phyloP scores from a whole-genome alignment of 257 asterid genomes.

The Nicotiana undulata region DNA sequence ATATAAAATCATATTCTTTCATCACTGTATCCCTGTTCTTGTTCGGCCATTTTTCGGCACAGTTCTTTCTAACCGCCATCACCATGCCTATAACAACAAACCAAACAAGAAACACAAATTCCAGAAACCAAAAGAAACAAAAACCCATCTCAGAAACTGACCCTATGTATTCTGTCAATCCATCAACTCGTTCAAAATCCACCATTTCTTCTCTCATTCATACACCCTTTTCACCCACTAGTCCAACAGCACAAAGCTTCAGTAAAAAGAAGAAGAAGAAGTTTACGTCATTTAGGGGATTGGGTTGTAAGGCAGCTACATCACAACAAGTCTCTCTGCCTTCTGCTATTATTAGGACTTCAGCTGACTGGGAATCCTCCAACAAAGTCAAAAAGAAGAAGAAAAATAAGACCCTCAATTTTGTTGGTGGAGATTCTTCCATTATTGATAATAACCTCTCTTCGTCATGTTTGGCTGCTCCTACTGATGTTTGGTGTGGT shows the following conservation, averaged over 20 bases:
- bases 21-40: neutral
- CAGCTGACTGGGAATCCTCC: neutral
- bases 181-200: neutral
- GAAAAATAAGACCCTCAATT: neutral
- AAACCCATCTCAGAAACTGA: neutral
- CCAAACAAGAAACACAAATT: neutral
- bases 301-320: neutral
- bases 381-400: neutral
- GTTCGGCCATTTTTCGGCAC: neutral
- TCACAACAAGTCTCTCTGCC: neutral
- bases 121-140: neutral
- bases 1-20: neutral
- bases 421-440: neutral
- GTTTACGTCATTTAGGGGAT: neutral
- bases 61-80: neutral
- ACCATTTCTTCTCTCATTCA: neutral
- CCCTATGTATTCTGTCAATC: neutral
- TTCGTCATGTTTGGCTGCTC: conserved; percentile 20
- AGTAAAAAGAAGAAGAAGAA: neutral
- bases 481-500: conserved; percentile 73
- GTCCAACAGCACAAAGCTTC: neutral
- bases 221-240: neutral
- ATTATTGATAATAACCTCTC: neutral
- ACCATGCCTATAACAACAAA: neutral
- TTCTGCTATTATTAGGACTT: neutral